Percentiles rank a stretch among this genome's conserved stretches.
Evolutionary conservation across 768 basidiomycete genomes (phyloP).

Genomic region (Rhodocollybia butyracea): DNA sequence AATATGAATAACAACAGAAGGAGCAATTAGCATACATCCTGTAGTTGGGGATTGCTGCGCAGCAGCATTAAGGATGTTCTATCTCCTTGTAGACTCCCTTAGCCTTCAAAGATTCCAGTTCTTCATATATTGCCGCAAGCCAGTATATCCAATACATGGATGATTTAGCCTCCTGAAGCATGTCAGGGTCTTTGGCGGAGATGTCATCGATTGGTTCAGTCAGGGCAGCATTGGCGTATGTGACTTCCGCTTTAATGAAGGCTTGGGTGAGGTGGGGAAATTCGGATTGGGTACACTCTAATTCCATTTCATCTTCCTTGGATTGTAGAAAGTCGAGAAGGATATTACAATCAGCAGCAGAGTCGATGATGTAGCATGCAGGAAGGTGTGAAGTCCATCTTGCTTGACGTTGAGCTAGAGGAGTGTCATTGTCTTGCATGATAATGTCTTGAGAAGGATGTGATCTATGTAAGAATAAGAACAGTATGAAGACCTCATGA

Average conservation of each 20-base stretch:
- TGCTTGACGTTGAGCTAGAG: background rate
- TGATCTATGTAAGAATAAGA: background rate
- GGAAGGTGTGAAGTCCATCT: background rate
- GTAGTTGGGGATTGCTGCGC: no score
- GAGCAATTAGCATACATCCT: no score
- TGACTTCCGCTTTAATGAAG: slow-evolving; percentile 5
- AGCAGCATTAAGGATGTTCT: no score
- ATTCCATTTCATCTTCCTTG: background rate
- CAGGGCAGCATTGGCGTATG: slow-evolving; percentile 6
- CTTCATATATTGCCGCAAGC: slow-evolving; percentile 14
- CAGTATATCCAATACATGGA: slow-evolving; percentile 15
- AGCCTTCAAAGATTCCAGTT: slow-evolving; percentile 19
- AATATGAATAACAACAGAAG: no score
- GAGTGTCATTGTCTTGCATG: background rate
- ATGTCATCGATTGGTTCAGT: slow-evolving; percentile 12
- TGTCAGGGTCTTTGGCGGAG: slow-evolving; percentile 9
- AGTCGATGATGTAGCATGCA: background rate
- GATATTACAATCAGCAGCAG: background rate
- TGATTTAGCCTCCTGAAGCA: slow-evolving; percentile 19
- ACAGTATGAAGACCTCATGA: background rate
- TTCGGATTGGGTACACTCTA: background rate
- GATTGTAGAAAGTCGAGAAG: background rate
- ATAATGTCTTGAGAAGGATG: background rate
- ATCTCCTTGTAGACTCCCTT: slow-evolving; percentile 17
- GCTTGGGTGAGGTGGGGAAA: background rate